Evolutionary conservation across 192 early-diverging fungal species (phyloP).

Genomic region (Podila clonocystis): DNA sequence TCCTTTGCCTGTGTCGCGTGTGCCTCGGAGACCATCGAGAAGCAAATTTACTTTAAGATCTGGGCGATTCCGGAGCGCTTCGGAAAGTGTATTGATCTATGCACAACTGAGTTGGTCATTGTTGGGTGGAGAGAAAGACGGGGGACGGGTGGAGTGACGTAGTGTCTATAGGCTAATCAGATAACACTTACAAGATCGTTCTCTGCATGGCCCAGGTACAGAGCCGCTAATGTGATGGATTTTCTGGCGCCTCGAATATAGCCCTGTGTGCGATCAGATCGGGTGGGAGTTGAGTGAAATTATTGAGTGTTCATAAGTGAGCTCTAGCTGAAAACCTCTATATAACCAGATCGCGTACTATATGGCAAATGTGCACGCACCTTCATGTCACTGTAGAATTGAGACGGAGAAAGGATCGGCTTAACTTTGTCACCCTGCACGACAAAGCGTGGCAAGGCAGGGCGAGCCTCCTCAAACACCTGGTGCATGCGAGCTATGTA

Average conservation of each 20-base stretch:
- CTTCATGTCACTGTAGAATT: constrained; percentile 63
- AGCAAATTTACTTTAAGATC: constrained; percentile 76
- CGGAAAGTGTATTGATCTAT: constrained; percentile 68
- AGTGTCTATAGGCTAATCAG: no score
- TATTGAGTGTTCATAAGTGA: no score
- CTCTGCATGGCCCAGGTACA: constrained; percentile 91
- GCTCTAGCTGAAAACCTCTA: constrained; percentile 17
- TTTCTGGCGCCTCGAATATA: constrained; percentile 76
- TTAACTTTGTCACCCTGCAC: constrained; percentile 46
- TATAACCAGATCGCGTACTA: background rate
- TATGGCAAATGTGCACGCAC: constrained; percentile 15
- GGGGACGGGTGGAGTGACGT: no score
- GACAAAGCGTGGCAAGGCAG: constrained; percentile 44
- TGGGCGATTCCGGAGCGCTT: constrained; percentile 61
- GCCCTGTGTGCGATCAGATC: constrained; percentile 41
- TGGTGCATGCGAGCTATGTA: constrained; percentile 19
- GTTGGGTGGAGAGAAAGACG: no score
- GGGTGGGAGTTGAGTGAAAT: no score
- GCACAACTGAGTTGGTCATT: background rate
- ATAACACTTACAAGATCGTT: constrained; percentile 70
- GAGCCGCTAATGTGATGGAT: constrained; percentile 84
- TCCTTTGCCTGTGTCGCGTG: constrained; percentile 59
- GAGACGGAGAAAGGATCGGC: constrained; percentile 52
- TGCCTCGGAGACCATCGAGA: constrained; percentile 91
- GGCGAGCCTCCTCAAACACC: constrained; percentile 27